Evolutionary conservation across 176 grass and related monocot species (phyloP).

Genomic region (Aegilops longissima): DNA sequence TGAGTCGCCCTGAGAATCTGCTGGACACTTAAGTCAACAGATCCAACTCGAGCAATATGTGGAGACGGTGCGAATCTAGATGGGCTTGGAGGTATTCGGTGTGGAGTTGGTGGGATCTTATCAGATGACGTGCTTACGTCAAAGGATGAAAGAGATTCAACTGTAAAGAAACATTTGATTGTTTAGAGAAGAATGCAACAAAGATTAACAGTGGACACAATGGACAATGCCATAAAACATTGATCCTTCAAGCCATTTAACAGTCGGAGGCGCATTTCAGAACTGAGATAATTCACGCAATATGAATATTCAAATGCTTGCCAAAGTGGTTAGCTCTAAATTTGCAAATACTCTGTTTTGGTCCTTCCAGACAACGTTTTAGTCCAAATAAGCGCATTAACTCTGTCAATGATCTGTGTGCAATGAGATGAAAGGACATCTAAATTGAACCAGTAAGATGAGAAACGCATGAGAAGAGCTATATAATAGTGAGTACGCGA

Average conservation of each 20-base stretch:
- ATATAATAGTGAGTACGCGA: background rate
- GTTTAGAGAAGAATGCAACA: constrained; percentile 14
- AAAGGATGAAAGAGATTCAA: constrained; percentile 61
- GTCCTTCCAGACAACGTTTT: background rate
- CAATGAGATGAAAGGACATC: background rate
- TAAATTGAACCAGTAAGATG: background rate
- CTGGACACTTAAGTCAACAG: constrained; percentile 59
- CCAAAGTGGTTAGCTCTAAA: background rate
- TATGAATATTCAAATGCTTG: constrained; percentile 6
- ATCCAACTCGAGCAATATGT: constrained; percentile 67
- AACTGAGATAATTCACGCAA: background rate
- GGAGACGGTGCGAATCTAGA: constrained; percentile 91
- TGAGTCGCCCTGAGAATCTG: constrained; percentile 91
- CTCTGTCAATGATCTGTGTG: background rate
- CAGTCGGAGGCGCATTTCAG: background rate
- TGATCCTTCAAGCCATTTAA: background rate
- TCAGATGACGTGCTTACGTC: constrained; percentile 81
- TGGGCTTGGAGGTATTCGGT: constrained; percentile 90
- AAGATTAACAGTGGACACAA: background rate
- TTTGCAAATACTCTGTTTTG: background rate
- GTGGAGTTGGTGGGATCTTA: constrained; percentile 73
- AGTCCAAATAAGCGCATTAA: background rate
- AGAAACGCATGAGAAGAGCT: background rate
- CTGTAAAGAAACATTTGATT: constrained; percentile 38
- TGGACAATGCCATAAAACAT: background rate